A percentile compares a stretch with the other conserved stretches of the same genome.
These are phyloP conservation scores for Diaporthe sp. DNA, from an alignment of 2,329 filamentous ascomycete species.

Conservation along the genomic window DNA sequence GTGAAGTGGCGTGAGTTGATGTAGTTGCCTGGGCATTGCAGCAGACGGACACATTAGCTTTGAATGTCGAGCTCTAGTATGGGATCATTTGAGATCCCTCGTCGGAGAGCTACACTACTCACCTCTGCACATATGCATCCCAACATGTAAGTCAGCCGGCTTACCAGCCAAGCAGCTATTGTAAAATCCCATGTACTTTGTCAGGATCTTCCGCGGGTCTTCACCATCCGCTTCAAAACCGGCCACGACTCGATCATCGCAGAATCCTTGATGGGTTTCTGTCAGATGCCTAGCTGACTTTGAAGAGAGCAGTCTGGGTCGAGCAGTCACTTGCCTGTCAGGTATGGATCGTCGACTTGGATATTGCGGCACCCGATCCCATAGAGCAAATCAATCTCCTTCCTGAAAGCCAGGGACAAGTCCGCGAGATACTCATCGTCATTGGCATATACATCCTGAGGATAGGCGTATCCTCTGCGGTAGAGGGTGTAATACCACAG, in stretches of 20 bases:
- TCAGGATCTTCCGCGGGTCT: slow-evolving; percentile 52
- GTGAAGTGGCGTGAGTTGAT: background rate
- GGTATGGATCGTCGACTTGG: slow-evolving; percentile 69
- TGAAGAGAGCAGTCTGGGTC: slow-evolving; percentile 46
- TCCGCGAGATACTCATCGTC: slow-evolving; percentile 68
- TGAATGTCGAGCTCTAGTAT: slow-evolving; percentile 51
- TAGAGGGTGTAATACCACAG: slow-evolving; percentile 34
- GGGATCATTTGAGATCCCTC: slow-evolving; percentile 55
- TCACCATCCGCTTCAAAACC: slow-evolving; percentile 65
- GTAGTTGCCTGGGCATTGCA: background rate
- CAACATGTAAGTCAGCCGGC: slow-evolving; percentile 69
- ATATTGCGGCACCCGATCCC: slow-evolving; percentile 66
- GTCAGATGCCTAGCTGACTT: background rate
- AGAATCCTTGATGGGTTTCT: slow-evolving; percentile 57
- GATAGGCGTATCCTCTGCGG: slow-evolving; percentile 16
- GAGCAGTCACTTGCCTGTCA: slow-evolving; percentile 68
- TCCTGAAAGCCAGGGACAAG: slow-evolving; percentile 66
- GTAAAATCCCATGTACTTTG: slow-evolving; percentile 74
- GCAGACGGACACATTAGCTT: background rate
- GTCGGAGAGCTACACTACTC: slow-evolving; percentile 45
- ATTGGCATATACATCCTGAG: slow-evolving; percentile 14
- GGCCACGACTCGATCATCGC: slow-evolving; percentile 56
- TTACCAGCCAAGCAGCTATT: slow-evolving; percentile 64
- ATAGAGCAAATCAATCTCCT: slow-evolving; percentile 66
- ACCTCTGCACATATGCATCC: slow-evolving; percentile 72